Base-by-base conservation (phyloP, 2,329 filamentous ascomycete species). In the Alternaria tenuissima region DNA sequence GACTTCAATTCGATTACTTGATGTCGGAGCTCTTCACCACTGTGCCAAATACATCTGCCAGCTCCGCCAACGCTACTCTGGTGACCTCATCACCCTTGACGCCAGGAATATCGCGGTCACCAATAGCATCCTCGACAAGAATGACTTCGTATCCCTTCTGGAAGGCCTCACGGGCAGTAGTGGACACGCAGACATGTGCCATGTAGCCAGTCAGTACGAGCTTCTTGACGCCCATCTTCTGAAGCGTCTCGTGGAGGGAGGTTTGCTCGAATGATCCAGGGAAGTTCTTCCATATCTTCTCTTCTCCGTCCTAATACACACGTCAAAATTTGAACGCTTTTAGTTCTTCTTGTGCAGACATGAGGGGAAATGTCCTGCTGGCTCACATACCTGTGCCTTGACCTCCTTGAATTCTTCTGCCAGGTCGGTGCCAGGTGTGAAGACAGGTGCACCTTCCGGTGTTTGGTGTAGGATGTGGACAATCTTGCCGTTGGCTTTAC, bases 31-130 rank as follows among this genome's bases (percentile, higher is more conserved):
- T 83, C 64, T 83, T 78, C 1, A 90, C 79, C 7, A 90, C 80
- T 0, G 87, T 90, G 0, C 82, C 88, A 75, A 90, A 89, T 1
- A 81, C 84, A 82, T 91, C 89, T 0, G 70, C 86, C 71, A 91
- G 77, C 76, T 91, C 88, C 6, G 81, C 80, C 65, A 91, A 75
- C 4, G 65, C 67, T 54, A 75, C 76, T 43, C 80, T 80, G 8
- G 80, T 84, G 22, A 90, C 70, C 56, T 88, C 83, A 11, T 83
- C 82, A 0, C 85, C 88, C 6, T 80, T 79, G 0, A 83, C 85
- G 1, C 88, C 88, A 1, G 89, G 89, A 44, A 91, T 89, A 71
- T 90, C 83, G 8, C 89, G 77, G 73, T 91, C 88, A 0, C 89
- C 89, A 38, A 91, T 84, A 0, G 82, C 88, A 71, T 90, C 89